Conservation (phyloP, 2,329 filamentous ascomycete species). For the Cercospora berteroae region DNA sequence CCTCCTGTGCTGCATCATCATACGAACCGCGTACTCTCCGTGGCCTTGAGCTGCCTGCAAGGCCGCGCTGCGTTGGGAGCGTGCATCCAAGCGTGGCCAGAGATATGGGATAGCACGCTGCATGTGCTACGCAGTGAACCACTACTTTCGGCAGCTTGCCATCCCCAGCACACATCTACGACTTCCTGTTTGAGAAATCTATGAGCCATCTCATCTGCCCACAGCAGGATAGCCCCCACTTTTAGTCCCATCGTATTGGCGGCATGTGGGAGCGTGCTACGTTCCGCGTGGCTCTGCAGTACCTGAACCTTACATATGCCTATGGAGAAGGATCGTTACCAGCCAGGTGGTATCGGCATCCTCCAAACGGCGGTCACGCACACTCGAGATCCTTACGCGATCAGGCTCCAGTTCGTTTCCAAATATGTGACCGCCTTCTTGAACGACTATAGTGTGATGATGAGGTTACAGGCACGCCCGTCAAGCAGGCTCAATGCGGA, state of each 20-base stretch:
- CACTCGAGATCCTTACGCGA: background rate
- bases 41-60: slow-evolving; percentile 13
- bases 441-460: background rate
- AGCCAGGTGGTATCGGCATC: background rate
- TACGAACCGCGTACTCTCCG: slow-evolving; percentile 22
- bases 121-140: slow-evolving; percentile 17
- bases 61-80: slow-evolving; percentile 9
- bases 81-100: slow-evolving; percentile 17
- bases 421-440: background rate
- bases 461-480: background rate
- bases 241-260: slow-evolving; percentile 51
- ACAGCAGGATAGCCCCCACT: slow-evolving; percentile 48
- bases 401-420: background rate
- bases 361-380: background rate
- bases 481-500: background rate
- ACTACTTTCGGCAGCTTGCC: slow-evolving; percentile 18
- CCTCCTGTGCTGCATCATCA: slow-evolving; percentile 14
- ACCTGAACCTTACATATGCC: background rate
- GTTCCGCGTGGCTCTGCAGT: slow-evolving; percentile 1
- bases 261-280: slow-evolving; percentile 39
- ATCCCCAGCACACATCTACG: slow-evolving; percentile 25
- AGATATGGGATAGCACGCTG: slow-evolving; percentile 24
- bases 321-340: background rate
- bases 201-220: slow-evolving; percentile 18
- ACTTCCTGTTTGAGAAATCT: slow-evolving; percentile 22